Percentiles rank a stretch among this genome's conserved stretches.
Evolutionary conservation across 306 rosid genomes (phyloP).

Genomic region (Quillaja saponaria): DNA sequence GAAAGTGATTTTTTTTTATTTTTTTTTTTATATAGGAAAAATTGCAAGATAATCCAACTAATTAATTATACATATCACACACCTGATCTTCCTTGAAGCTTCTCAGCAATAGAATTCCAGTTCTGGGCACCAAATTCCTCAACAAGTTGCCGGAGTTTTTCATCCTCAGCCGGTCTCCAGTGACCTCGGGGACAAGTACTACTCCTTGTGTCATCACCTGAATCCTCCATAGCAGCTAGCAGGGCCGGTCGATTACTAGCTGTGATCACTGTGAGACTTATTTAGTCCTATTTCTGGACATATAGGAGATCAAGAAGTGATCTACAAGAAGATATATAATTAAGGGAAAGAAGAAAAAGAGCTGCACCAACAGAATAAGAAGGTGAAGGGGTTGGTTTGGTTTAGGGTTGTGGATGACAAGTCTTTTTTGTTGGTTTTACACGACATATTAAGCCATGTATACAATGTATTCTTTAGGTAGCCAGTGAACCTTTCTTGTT

Average conservation of each 20-base stretch:
- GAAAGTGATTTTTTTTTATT: too few species aligned
- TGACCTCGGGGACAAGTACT: conserved; percentile 73
- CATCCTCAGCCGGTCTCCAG: conserved; percentile 94
- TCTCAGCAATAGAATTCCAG: conserved; percentile 94
- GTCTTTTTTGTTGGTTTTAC: conserved; percentile 99
- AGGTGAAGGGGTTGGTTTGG: conserved; percentile 65
- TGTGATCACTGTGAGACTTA: conserved; percentile 20
- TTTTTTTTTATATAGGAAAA: too few species aligned
- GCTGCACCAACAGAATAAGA: conserved; percentile 25
- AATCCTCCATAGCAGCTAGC: conserved; percentile 56
- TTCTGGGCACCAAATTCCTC: conserved; percentile 87
- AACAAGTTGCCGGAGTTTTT: conserved; percentile 74
- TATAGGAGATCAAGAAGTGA: conserved; percentile 39
- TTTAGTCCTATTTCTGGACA: conserved; percentile 32
- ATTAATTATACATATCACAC: not conserved
- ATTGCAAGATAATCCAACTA: not conserved
- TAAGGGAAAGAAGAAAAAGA: not conserved
- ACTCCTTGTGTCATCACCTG: conserved; percentile 49
- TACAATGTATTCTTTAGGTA: conserved; percentile 5
- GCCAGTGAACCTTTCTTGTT: conserved; percentile 21
- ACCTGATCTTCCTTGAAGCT: conserved; percentile 99
- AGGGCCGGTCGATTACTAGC: not conserved
- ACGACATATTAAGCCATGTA: conserved; percentile 60
- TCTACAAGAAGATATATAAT: conserved; percentile 54
- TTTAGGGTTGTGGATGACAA: conserved; percentile 94